A percentile compares a stretch with the other conserved stretches of the same genome.
These are phyloP conservation scores for Aspergillus fructus DNA, from an alignment of 2,329 filamentous ascomycete genomes.

Conservation along the genomic window DNA sequence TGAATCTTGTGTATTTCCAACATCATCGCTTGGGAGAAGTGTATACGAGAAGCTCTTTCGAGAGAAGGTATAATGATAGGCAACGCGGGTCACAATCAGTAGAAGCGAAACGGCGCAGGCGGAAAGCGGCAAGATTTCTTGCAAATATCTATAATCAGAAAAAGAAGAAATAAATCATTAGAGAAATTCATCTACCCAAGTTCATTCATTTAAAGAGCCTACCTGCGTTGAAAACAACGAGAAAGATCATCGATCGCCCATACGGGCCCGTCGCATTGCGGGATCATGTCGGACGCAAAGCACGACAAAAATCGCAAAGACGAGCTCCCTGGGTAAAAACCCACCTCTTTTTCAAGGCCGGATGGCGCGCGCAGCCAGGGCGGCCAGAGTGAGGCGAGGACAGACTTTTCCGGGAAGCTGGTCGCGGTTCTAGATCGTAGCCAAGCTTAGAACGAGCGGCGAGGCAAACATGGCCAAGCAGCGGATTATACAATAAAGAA, in stretches of 20 bases:
- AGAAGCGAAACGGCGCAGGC: slow-evolving; percentile 69
- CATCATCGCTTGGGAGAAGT: slow-evolving; percentile 31
- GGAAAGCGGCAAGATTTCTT: slow-evolving; percentile 74
- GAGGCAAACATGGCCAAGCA: slow-evolving; percentile 8
- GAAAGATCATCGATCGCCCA: slow-evolving; percentile 65
- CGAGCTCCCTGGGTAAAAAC: slow-evolving; percentile 11
- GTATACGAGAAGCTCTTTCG: slow-evolving; percentile 61
- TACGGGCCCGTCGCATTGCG: slow-evolving; percentile 56
- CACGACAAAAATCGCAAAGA: slow-evolving; percentile 1
- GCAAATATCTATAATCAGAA: slow-evolving; percentile 63
- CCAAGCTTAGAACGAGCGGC: slow-evolving; percentile 2
- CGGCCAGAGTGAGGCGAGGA: not conserved
- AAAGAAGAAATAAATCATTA: not conserved
- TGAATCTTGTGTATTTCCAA: slow-evolving; percentile 53
- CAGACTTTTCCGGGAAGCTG: slow-evolving; percentile 12
- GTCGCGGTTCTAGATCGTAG: slow-evolving; percentile 5
- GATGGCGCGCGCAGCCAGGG: not conserved
- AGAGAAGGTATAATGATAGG: slow-evolving; percentile 54
- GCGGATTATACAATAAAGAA: not conserved
- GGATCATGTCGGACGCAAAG: slow-evolving; percentile 47
- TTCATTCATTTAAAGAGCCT: slow-evolving; percentile 21
- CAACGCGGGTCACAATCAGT: slow-evolving; percentile 60
- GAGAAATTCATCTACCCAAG: not conserved
- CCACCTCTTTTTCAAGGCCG: slow-evolving; percentile 7
- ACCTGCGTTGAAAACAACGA: slow-evolving; percentile 60